Base-by-base conservation (phyloP, 306 rosid genomes). In the Casuarina equisetifolia region DNA sequence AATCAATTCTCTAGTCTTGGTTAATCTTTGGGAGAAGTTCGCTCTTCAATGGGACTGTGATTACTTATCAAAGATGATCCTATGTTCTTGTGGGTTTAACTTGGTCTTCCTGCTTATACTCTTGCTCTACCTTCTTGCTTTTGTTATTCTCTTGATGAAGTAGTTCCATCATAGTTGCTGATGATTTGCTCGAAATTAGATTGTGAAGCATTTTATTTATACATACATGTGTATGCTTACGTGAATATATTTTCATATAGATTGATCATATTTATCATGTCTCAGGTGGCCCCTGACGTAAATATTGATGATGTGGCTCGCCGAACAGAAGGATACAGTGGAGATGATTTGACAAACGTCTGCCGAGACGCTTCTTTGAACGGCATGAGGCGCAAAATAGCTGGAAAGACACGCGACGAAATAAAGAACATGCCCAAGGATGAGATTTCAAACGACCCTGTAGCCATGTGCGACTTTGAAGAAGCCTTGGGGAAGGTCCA, bases 361-460 rank as follows among this genome's bases (percentile, higher is more conserved):
- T 96, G 99, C 72, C 91, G 99, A 0, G 99, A 96, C 69, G 99
- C 99, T 69, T 96, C 97, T 51, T 84, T 96, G 84, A 96, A 96
- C 83, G 99, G 98, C n/a, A 96, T 96, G 99, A 89, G 98, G 78
- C 91, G 96, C 19, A 96, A 91, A 87, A 96, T 96, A 76, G 99
- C 99, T 0, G 97, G 99, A 81, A 96, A 96, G 89, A 96, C 98
- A 1, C 96, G 99, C 1, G 99, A 96, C 10, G 98, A 92, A 94
- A 96, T 92, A 42, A 96, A 92, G 88, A 96, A 75, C 92, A 91
- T 96, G 99, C 40, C 99, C 11, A 96, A 92, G 88, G 98, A 96
- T 75, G 93, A 92, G n/a, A 96, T 96, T 76, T 91, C 96, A 54
- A 96, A 92, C 13, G 99, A 96, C 81, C 98, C 99, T 50, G 91